Base-by-base conservation (phyloP, 441 rosid genomes). In the Capsella rubella region DNA sequence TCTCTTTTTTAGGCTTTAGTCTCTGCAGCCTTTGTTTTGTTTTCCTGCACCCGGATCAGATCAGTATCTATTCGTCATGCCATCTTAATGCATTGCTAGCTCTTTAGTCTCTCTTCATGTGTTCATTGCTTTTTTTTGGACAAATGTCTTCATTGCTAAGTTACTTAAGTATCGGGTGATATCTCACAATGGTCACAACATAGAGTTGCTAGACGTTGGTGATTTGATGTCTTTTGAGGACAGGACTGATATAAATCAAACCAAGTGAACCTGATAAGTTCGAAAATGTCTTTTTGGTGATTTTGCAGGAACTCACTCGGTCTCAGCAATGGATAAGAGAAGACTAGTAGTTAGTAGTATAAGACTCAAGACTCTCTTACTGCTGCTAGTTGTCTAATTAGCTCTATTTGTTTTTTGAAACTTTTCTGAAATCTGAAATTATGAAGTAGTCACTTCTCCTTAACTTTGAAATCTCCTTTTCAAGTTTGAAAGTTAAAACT, bases 181-280 rank as follows among this genome's bases (percentile, higher is more conserved):
- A 12, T 37, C 46, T 43, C 58, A 27, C 11, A 49, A 37, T 16
- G 45, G 35, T 71, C 34, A 62, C 27, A 42, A 31, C 46, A 63
- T 72, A 39, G 43, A 34, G 15, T 47, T 35, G 28, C 13, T 67
- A 67, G 74, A 52, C 49, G 25, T 35, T 25, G 34, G 18, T 67
- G 56, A 67, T 67, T 68, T 27, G 57, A 28, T 64, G 35, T 9
- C 47, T 56, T 66, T 37, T 1, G 37, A 65, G 43, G 45, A 73
- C 6, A 65, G 43, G 45, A 73, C 6, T 39, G 53, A 49, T 58
- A 64, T 18, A 7, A 49, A 29, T 49, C 43, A 39, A 10, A 64
- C 32, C 52, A 74, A 66, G 21, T 69, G 56, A 57, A 69, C 47
- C 57, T 53, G 31, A 32, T 52, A 5, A 67, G 62, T 59, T 67